These are phyloP conservation scores for Hysterangium stoloniferum DNA, from an alignment of 768 basidiomycete genomes.

Conservation along the genomic window DNA sequence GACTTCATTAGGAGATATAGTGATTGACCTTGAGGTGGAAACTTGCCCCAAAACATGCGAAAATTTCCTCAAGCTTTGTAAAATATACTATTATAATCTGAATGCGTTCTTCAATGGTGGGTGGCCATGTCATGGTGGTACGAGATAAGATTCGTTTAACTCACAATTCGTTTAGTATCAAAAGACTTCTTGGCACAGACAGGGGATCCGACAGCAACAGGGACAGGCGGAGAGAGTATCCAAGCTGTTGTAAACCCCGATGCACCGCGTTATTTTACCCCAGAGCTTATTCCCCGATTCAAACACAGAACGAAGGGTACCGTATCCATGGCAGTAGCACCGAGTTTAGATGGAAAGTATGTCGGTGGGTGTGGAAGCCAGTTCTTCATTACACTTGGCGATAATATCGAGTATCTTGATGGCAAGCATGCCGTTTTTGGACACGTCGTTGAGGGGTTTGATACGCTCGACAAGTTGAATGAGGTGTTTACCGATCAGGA, in stretches of 20 bases:
- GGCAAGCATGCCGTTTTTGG: conserved; percentile 94
- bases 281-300: conserved; percentile 69
- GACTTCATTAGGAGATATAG: conserved; percentile 94
- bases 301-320: conserved; percentile 85
- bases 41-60: conserved; percentile 85
- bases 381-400: conserved; percentile 91
- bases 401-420: conserved; percentile 91
- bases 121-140: conserved; percentile 2
- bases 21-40: conserved; percentile 92
- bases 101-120: conserved; percentile 97
- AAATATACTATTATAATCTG: conserved; percentile 93
- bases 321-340: conserved; percentile 96
- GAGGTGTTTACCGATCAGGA: conserved; percentile 86
- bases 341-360: conserved; percentile 49
- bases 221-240: conserved; percentile 75
- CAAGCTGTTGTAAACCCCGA: conserved; percentile 19
- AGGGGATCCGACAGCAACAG: conserved; percentile 94
- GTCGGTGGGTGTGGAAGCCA: conserved; percentile 86
- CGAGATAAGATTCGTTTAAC: no score
- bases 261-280: conserved; percentile 76
- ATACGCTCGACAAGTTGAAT: conserved; percentile 88
- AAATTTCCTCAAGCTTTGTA: conserved; percentile 97
- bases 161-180: conserved; percentile 50
- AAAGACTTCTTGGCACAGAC: conserved; percentile 95
- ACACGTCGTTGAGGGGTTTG: conserved; percentile 88